A percentile compares a stretch with the other conserved stretches of the same genome.
phyloP scores from a whole-genome alignment of 345 rosid genomes.

The Arabidopsis arenosa region DNA sequence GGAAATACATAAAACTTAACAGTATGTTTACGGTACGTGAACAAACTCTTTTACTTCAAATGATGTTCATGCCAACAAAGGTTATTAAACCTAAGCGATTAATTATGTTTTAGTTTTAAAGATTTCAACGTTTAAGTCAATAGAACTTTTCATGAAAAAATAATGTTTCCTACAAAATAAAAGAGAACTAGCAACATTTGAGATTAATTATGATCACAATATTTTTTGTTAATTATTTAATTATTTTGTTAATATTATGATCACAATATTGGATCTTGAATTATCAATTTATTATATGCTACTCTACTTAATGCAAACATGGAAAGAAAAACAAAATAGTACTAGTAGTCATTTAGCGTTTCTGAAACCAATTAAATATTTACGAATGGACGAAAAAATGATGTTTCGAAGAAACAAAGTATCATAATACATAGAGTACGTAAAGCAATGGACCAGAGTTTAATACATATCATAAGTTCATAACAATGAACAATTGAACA shows the following conservation, averaged over 20 bases:
- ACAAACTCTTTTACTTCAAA: constrained; percentile 27
- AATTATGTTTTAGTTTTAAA: not conserved
- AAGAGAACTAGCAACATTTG: no score
- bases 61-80: constrained; percentile 11
- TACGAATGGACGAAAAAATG: not conserved
- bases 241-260: no score
- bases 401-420: not conserved
- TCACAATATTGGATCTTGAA: not conserved
- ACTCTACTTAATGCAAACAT: not conserved
- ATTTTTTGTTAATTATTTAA: no score
- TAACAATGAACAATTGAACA: constrained; percentile 26
- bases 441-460: constrained; percentile 33
- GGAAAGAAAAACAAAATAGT: not conserved
- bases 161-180: no score
- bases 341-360: not conserved
- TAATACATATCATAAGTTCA: constrained; percentile 6
- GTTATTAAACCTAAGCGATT: not conserved
- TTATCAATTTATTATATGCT: not conserved
- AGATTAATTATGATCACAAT: no score
- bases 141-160: no score
- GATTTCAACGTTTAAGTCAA: not conserved
- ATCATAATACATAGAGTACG: constrained; percentile 10
- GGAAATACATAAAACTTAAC: constrained; percentile 2
- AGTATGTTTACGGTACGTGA: constrained; percentile 15
- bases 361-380: not conserved